Base-by-base conservation (phyloP, 1,139 yeast species). In the Hansenula sp. region DNA sequence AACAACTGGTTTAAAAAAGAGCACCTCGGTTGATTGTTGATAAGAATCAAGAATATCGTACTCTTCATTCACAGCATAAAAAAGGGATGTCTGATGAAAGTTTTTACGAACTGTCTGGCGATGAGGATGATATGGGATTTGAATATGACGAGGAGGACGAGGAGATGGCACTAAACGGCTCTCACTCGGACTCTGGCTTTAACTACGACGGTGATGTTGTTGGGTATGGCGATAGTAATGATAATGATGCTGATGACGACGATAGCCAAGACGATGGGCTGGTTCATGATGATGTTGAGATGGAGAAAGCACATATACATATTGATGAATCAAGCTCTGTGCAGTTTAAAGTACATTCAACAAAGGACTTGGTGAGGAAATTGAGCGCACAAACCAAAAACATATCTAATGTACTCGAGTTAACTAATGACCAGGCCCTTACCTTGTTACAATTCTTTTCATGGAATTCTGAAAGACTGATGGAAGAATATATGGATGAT, bases 391-490 rank as follows among this genome's bases (percentile, higher is more conserved):
- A 47, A 29, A 46, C 58, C 1, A 28, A 41, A 2, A 38, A 52
- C 16, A 60, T 69, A 5, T 51, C 63, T 4, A 53, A 54, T 57
- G 48, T 76, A 58, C 43, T 70, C 44, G 63, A 63, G 6, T 45
- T 68, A 10, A 63, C 75, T 38, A 51, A 62, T 9, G 63, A 66
- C 9, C 73, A 71, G 43, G 76, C 78, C 12, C 60, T 79, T 21
- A 63, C 80, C 3, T 64, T 90, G 59, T 68, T 88, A 36, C 80
- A 84, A 42, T 62, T 69, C 45, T 83, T 71, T 60, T 73, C 76
- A 41, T 89, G 96, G 96, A 88, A 84, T 59, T 76, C 77, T 38
- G 94, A 87, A 47, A 76, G 76, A 42, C 72, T 88, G 35, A 69
- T 87, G 43, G 91, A 88, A 48, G 74, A 73, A 38, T 87, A 76